Evolutionary conservation across 139 green algal species (phyloP).

Genomic region (Chlorella sp.): DNA sequence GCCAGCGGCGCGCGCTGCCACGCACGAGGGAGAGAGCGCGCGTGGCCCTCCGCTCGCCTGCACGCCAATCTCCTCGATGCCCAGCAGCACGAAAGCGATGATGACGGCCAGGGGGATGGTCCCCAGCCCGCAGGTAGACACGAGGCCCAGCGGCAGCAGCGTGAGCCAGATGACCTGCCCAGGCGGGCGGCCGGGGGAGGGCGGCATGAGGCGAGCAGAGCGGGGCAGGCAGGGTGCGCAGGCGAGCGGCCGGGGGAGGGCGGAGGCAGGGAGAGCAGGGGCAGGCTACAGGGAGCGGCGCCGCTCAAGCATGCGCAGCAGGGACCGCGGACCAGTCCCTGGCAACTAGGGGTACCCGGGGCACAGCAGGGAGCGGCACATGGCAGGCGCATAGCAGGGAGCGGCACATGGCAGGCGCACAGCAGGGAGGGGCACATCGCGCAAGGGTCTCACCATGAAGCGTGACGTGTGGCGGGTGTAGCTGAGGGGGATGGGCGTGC

Average conservation of each 20-base stretch:
- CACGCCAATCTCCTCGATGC: no score
- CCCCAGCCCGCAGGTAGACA: slow-evolving; percentile 36
- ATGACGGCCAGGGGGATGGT: slow-evolving; percentile 42
- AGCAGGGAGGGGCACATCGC: not conserved
- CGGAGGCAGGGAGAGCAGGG: not conserved
- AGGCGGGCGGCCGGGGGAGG: not conserved
- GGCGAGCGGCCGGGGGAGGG: no score
- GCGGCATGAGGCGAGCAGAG: slow-evolving; percentile 50
- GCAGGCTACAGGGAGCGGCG: not conserved
- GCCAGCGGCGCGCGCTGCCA: no score
- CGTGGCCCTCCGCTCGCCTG: no score
- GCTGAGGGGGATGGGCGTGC: slow-evolving; percentile 68
- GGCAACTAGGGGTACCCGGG: not conserved
- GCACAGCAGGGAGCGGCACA: not conserved
- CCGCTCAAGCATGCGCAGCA: not conserved
- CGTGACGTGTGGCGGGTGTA: slow-evolving; percentile 76
- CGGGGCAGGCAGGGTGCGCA: no score
- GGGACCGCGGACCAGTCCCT: not conserved
- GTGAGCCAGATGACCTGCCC: slow-evolving; percentile 22
- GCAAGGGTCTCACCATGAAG: slow-evolving; percentile 60
- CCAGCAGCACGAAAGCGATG: slow-evolving; percentile 64
- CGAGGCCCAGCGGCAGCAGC: slow-evolving; percentile 57
- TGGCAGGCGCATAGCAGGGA: not conserved
- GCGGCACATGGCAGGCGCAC: not conserved
- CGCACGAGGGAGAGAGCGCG: no score